phyloP scores from a whole-genome alignment of 192 early-diverging fungal genomes.

The Rhizophagus clarus region DNA sequence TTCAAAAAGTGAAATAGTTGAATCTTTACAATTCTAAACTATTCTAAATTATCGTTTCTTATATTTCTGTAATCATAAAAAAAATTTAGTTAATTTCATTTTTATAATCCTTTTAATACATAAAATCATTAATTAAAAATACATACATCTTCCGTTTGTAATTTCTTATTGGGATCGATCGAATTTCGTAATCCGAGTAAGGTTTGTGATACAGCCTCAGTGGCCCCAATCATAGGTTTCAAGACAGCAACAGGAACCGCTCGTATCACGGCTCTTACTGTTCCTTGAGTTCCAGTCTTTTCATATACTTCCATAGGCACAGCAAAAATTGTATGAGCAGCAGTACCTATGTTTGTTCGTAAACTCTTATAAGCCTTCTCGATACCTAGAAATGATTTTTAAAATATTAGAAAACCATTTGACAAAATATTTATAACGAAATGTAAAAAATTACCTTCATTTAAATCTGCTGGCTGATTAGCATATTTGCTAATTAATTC shows the following conservation, averaged over 20 bases:
- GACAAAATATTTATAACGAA: background rate
- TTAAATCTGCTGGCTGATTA: conserved; percentile 80
- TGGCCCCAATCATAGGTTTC: conserved; percentile 93
- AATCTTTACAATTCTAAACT: too few relatives aligned
- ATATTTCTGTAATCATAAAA: conserved; percentile 26
- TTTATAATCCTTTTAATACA: background rate
- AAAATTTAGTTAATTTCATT: background rate
- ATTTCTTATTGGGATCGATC: conserved; percentile 78
- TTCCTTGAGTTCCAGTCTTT: conserved; percentile 52
- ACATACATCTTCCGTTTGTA: conserved; percentile 80
- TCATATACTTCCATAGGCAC: conserved; percentile 86
- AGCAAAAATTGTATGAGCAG: conserved; percentile 87
- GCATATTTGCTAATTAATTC: conserved; percentile 75
- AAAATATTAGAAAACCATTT: background rate
- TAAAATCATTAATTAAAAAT: background rate
- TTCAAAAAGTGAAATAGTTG: too few relatives aligned
- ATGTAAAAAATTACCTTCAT: conserved; percentile 55
- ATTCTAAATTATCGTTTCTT: conserved; percentile 12
- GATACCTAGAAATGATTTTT: conserved; percentile 50
- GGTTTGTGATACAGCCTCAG: conserved; percentile 90
- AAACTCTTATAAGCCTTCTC: conserved; percentile 80
- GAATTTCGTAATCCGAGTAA: conserved; percentile 89
- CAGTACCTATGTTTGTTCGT: conserved; percentile 76
- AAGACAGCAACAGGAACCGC: conserved; percentile 91
- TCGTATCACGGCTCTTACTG: conserved; percentile 66